Conservation (phyloP, 2,329 filamentous ascomycete species). For the Corniculantispora saksenae region DNA sequence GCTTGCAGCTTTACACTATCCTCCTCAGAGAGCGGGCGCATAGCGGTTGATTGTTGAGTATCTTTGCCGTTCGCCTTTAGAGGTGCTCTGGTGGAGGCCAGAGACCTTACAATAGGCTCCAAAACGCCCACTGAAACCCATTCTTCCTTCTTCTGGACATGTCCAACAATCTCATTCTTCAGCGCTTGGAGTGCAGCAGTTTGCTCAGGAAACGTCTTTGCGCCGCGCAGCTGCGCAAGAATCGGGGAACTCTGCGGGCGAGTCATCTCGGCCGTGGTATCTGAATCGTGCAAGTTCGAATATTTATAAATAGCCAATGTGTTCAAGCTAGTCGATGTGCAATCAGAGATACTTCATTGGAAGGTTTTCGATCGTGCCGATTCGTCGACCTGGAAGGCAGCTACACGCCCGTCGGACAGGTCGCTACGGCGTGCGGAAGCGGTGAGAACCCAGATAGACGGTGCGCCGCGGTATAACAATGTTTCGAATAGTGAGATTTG, state of each 20-base stretch:
- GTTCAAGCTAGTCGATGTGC: background rate
- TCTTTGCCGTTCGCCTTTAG: constrained; percentile 43
- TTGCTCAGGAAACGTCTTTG: constrained; percentile 53
- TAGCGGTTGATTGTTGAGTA: constrained; percentile 33
- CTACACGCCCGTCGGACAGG: background rate
- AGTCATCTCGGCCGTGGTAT: constrained; percentile 47
- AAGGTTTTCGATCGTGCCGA: background rate
- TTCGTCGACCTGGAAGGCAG: background rate
- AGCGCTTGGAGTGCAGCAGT: constrained; percentile 66
- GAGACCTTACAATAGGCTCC: constrained; percentile 53
- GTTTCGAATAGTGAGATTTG: background rate
- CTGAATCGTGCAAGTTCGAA: background rate
- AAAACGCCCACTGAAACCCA: constrained; percentile 73
- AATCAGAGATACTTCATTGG: background rate
- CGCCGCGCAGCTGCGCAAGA: constrained; percentile 57
- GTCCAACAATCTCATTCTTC: constrained; percentile 89
- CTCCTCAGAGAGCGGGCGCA: constrained; percentile 54
- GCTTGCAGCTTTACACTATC: constrained; percentile 73
- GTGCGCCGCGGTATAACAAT: background rate
- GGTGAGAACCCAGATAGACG: background rate
- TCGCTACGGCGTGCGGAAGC: background rate
- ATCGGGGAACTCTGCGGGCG: constrained; percentile 54
- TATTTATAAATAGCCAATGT: background rate
- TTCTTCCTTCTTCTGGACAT: constrained; percentile 80
- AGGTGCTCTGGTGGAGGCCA: constrained; percentile 38